Evolutionary conservation across 169 alveolate genomes (phyloP), one percentile per base, ranked within the genome.

Genomic region (Neospora caninum): DNA sequence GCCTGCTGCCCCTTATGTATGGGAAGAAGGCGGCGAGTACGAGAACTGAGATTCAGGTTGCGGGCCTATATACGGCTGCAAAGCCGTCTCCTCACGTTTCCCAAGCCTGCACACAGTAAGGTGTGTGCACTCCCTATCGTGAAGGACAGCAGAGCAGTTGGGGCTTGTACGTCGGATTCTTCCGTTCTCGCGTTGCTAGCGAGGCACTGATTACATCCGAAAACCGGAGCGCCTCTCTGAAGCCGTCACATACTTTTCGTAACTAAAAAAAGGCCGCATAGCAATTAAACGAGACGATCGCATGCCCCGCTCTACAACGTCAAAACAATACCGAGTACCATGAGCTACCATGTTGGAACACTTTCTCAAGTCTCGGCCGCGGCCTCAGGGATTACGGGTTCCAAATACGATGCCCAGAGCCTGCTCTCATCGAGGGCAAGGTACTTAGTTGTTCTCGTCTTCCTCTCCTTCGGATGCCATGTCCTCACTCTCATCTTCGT

Each of bases 401-500:
- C 58, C 58, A 49, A 4, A 13, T n/a, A n/a, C n/a, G n/a, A n/a
- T n/a, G n/a, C n/a, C 58, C 58, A 49, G 58, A 4, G 58, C 22
- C 22, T 49, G 58, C 13, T 13, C 58, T 7, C 58, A 49, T 13
- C 58, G 13, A 64, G n/a, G 73, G 20, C 73, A 29, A 64, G n/a
- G n/a, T 27, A 64, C 73, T 64, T 25, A 78, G 86, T 78, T 78
- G 86, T 43, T 78, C 86, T n/a, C 86, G 9, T 87, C 80, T 36
- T 67, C n/a, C 64, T 88, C 92, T 7, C 34, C 93, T 7, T 87
- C 92, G 27, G 92, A n/a, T 45, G 31, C 92, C 31, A 31, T 49
- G 41, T n/a, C 92, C 42, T 88, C 93, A 9, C 67, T 42, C 34
- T 38, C 93, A 4, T 88, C 93, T 25, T 54, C 84, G 42, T 53